Conservation (phyloP, 1,284 basidiomycete species). For the Sanghuangporus sanghuang region DNA sequence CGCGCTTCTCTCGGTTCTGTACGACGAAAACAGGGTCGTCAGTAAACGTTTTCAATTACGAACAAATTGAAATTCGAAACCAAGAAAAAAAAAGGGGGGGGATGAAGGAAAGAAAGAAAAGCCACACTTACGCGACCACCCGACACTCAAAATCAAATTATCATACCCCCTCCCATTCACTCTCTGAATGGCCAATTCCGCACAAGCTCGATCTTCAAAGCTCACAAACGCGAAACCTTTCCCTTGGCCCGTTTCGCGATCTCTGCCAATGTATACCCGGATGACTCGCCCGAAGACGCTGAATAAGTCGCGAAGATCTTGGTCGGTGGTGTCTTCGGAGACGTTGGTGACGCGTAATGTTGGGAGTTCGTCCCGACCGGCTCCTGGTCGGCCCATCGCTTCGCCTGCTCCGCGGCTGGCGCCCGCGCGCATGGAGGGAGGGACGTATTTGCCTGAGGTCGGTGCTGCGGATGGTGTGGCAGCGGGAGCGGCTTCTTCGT, state of each 20-base stretch:
- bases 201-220: conserved; percentile 80
- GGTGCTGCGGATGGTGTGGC: conserved; percentile 31
- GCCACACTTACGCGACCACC: conserved; percentile 74
- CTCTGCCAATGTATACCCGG: conserved; percentile 91
- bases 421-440: conserved; percentile 79
- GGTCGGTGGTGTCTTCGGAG: conserved; percentile 92
- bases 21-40: background rate
- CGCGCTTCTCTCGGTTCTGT: conserved; percentile 31
- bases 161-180: conserved; percentile 91
- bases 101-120: background rate
- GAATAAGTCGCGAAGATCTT: conserved; percentile 92
- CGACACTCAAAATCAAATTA: conserved; percentile 82
- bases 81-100: background rate
- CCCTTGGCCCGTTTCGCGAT: conserved; percentile 91
- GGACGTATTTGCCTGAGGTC: conserved; percentile 82
- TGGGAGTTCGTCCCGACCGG: conserved; percentile 84
- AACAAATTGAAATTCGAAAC: background rate
- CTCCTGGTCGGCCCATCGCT: conserved; percentile 63
- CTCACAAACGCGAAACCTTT: conserved; percentile 97
- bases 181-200: conserved; percentile 89
- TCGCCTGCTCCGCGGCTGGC: conserved; percentile 66
- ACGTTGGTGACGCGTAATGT: conserved; percentile 98
- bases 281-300: conserved; percentile 78
- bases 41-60: background rate
- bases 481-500: conserved; percentile 44